These are phyloP conservation scores for Kurtzmaniella natalensis DNA, from an alignment of 1,139 yeast genomes.

Conservation along the genomic window DNA sequence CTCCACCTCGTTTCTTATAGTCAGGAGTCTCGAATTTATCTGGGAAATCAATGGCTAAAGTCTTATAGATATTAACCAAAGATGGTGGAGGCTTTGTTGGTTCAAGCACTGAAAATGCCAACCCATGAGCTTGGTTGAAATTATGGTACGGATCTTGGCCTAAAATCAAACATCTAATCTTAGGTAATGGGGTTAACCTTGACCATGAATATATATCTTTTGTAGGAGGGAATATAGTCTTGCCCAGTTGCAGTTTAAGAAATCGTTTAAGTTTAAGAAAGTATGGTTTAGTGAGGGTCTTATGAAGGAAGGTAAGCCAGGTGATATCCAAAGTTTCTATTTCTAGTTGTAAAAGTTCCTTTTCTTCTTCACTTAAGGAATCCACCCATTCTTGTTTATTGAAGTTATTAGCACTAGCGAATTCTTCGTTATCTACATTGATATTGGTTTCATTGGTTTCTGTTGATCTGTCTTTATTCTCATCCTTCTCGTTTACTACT, in stretches of 20 bases:
- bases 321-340: conserved; percentile 63
- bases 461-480: neutral
- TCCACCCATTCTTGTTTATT: conserved; percentile 53
- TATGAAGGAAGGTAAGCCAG: conserved; percentile 70
- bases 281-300: conserved; percentile 81
- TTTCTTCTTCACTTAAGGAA: conserved; percentile 49
- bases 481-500: neutral
- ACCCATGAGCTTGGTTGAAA: conserved; percentile 89
- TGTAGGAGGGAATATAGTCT: conserved; percentile 71
- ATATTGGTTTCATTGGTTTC: neutral
- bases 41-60: conserved; percentile 68
- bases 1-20: conserved; percentile 34
- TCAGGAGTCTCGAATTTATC: conserved; percentile 54
- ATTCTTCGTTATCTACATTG: conserved; percentile 6
- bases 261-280: conserved; percentile 70
- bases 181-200: conserved; percentile 70
- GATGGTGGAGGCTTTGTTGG: conserved; percentile 92
- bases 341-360: conserved; percentile 59
- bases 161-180: conserved; percentile 71
- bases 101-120: conserved; percentile 85
- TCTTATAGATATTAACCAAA: conserved; percentile 79
- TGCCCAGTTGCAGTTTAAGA: conserved; percentile 34
- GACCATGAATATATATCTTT: conserved; percentile 91
- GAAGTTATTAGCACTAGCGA: conserved; percentile 21
- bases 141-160: conserved; percentile 99